These are phyloP conservation scores for Talaromyces sp. DNA, from an alignment of 2,329 filamentous ascomycete species.

Conservation along the genomic window DNA sequence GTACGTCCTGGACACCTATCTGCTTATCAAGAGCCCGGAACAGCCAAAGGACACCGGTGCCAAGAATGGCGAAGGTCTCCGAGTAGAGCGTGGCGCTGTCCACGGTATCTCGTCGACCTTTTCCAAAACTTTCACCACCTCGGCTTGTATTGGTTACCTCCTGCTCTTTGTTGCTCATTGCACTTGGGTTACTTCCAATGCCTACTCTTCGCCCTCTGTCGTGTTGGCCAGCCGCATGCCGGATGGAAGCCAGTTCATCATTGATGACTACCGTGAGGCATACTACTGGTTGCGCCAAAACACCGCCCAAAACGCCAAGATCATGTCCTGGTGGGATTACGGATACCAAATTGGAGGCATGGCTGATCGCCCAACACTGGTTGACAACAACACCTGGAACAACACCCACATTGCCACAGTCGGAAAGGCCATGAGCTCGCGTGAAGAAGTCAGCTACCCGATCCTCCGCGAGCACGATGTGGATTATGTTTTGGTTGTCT, in stretches of 20 bases:
- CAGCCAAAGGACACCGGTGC: slow-evolving; percentile 53
- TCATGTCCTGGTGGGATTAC: slow-evolving; percentile 99
- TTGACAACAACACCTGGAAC: slow-evolving; percentile 99
- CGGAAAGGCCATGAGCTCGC: slow-evolving; percentile 96
- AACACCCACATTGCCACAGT: slow-evolving; percentile 99
- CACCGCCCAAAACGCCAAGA: slow-evolving; percentile 88
- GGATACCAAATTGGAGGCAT: slow-evolving; percentile 99
- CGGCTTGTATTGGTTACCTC: slow-evolving; percentile 70
- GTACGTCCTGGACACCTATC: slow-evolving; percentile 80
- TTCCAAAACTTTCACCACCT: slow-evolving; percentile 74
- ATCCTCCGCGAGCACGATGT: slow-evolving; percentile 99
- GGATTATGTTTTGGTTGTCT: slow-evolving; percentile 96
- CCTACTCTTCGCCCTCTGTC: slow-evolving; percentile 96
- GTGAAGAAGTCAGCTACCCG: slow-evolving; percentile 95
- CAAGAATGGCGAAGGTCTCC: slow-evolving; percentile 47
- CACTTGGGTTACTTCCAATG: slow-evolving; percentile 98
- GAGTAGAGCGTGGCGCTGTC: slow-evolving; percentile 64
- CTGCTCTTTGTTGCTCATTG: slow-evolving; percentile 94
- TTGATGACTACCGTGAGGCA: slow-evolving; percentile 97
- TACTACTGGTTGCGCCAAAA: slow-evolving; percentile 99
- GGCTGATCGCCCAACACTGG: slow-evolving; percentile 92
- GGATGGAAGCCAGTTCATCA: slow-evolving; percentile 95
- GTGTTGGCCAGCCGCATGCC: slow-evolving; percentile 88
- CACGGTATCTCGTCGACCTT: slow-evolving; percentile 78
- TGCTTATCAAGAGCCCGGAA: slow-evolving; percentile 47